Evolutionary conservation across 106 monocot genomes (phyloP).

Genomic region (Dendrobium huoshanense): DNA sequence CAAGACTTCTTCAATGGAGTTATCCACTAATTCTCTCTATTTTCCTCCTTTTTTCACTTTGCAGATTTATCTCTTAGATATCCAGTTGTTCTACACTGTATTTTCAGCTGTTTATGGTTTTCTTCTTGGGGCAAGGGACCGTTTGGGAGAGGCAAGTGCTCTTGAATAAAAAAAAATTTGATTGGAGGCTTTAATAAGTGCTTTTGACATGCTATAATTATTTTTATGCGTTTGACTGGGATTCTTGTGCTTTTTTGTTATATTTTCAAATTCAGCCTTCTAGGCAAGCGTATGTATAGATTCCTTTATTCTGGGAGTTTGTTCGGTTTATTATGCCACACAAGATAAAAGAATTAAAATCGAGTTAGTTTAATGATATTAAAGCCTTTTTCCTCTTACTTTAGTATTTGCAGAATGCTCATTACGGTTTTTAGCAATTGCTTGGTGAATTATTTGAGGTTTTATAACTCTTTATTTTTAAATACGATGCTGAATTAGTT

Average conservation of each 20-base stretch:
- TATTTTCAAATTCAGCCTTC: background rate
- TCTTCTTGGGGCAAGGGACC: conserved; percentile 79
- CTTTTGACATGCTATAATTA: background rate
- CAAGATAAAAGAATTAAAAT: background rate
- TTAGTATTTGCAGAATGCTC: background rate
- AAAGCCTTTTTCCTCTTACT: background rate
- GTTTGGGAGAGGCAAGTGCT: conserved; percentile 68
- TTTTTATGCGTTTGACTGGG: background rate
- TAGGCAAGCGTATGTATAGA: background rate
- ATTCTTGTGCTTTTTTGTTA: background rate
- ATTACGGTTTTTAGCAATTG: background rate
- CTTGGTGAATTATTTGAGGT: background rate
- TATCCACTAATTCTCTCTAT: background rate
- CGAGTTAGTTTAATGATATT: background rate
- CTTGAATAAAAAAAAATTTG: background rate
- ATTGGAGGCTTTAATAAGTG: background rate
- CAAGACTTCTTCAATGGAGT: background rate
- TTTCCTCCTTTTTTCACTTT: conserved; percentile 4
- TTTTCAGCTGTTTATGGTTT: conserved; percentile 81
- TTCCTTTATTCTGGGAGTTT: background rate
- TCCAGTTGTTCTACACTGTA: conserved; percentile 77
- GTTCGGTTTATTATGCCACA: background rate
- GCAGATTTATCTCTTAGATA: conserved; percentile 91
- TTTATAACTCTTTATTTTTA: background rate
- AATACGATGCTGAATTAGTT: background rate